Evolutionary conservation across 2,329 filamentous ascomycete species (phyloP), one percentile per base, ranked within the genome.

Genomic region (Diaporthe amygdali): DNA sequence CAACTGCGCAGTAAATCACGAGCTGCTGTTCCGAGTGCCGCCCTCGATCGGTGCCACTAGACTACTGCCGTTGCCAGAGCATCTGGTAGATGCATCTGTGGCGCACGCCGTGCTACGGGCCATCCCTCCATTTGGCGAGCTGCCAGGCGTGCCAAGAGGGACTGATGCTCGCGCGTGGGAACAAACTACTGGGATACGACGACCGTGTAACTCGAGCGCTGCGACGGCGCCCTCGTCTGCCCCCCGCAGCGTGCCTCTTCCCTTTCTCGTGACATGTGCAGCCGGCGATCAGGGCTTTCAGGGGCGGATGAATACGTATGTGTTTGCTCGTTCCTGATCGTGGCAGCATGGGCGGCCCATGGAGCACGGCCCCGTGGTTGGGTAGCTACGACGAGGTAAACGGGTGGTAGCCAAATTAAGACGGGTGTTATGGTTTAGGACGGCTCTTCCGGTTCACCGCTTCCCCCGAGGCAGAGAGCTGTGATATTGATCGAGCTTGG

Each of bases 401-500:
- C 30, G 34, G n/a, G 37, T 59, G 34, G 52, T 12, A 51, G 41
- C 25, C 37, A 49, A 27, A 49, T 68, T 68, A 68, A 59, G n/a
- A 39, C 22, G 7, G 3, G 52, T 27, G 27, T 34, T 49, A 51
- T 51, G 52, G 41, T 68, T 68, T 49, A 39, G 39, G 41, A 56
- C 32, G 66, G 66, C 66, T 46, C 15, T 47, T 49, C 66, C 66
- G 66, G 52, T 68, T 68, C 66, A 68, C 66, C 66, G 66, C 59
- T 47, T 14, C 66, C 41, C 20, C 17, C 20, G 17, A n/a, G 20
- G 47, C 32, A 51, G 37, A 49, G 63, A 54, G 47, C 17, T 44
- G 10, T n/a, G 46, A 66, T 8, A 44, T 66, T 6, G 25, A 27
- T 22, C 46, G 47, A n/a, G 49, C 47, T 51, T 34, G 34, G 41